phyloP scores from a whole-genome alignment of 805 yeast species.

The Yamadazyma sp. region DNA sequence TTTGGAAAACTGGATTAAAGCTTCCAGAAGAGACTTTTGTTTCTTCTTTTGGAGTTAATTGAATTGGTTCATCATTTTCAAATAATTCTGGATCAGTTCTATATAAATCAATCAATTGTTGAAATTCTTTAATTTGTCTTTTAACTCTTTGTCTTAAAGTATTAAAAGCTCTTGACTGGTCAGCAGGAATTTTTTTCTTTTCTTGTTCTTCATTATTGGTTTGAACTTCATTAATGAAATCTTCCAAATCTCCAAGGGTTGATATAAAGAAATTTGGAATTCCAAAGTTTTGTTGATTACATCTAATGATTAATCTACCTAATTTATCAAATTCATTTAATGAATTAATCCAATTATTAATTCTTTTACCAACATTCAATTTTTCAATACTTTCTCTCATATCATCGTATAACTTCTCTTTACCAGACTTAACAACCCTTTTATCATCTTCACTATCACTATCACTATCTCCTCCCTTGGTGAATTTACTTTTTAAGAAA shows the following conservation, averaged over 20 bases:
- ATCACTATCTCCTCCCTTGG: conserved; percentile 42
- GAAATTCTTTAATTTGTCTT: conserved; percentile 72
- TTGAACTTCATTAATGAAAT: conserved; percentile 51
- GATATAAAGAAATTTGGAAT: conserved; percentile 72
- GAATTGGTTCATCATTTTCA: conserved; percentile 48
- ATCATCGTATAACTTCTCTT: conserved; percentile 89
- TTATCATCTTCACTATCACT: conserved; percentile 71
- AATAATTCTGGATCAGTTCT: conserved; percentile 73
- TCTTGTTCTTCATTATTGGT: conserved; percentile 50
- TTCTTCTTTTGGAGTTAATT: conserved; percentile 4
- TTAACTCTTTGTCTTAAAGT: conserved; percentile 84
- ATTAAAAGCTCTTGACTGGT: conserved; percentile 82
- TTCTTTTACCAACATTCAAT: conserved; percentile 65
- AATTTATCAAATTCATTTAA: conserved; percentile 77
- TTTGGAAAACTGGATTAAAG: conserved; percentile 57
- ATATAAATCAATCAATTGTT: conserved; percentile 54
- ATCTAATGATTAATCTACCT: conserved; percentile 61
- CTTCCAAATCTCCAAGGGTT: conserved; percentile 70
- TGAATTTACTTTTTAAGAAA: conserved; percentile 49
- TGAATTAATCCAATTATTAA: conserved; percentile 76
- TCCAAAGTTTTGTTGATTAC: conserved; percentile 71
- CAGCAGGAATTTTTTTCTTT: conserved; percentile 74
- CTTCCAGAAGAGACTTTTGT: conserved; percentile 26
- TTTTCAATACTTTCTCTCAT: conserved; percentile 63
- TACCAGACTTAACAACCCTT: conserved; percentile 88